A percentile compares a stretch with the other conserved stretches of the same genome.
Conservation (phyloP, 2,329 filamentous ascomycete species). For the Calonectria henricotiae region DNA sequence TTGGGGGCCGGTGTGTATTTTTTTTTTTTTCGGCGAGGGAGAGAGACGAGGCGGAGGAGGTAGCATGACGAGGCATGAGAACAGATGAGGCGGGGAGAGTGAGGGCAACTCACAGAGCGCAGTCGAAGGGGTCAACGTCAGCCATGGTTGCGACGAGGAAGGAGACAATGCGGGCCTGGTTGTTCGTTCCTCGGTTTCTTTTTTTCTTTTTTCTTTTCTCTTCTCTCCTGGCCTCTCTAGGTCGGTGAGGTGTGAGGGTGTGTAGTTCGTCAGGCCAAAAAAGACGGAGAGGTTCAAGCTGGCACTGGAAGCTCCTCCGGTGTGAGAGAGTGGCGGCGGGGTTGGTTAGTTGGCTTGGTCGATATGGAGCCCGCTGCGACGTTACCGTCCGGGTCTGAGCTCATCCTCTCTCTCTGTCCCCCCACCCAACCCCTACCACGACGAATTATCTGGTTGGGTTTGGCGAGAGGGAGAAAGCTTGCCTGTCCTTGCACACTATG, state of each 20-base stretch:
- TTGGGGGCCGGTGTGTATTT: not conserved
- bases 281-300: constrained; percentile 40
- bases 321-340: constrained; percentile 42
- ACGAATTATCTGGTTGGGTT: not conserved
- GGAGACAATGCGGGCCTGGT: not conserved
- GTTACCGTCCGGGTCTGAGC: constrained; percentile 43
- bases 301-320: constrained; percentile 42
- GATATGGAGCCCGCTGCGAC: constrained; percentile 41
- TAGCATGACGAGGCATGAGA: constrained; percentile 36
- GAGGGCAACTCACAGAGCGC: constrained; percentile 76
- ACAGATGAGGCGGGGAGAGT: constrained; percentile 15
- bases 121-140: constrained; percentile 79
- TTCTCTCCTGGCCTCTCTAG: not conserved
- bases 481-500: constrained; percentile 3
- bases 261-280: not conserved
- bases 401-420: constrained; percentile 22
- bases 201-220: not conserved
- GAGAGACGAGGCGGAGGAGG: not conserved
- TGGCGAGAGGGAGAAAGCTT: not conserved
- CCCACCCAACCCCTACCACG: not conserved
- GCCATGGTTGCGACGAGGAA: constrained; percentile 59
- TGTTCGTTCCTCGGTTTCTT: not conserved
- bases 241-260: constrained; percentile 1
- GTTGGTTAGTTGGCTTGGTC: constrained; percentile 35
- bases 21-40: not conserved